Evolutionary conservation across 768 basidiomycete species (phyloP).

Genomic region (Boletus vermiculosoides): DNA sequence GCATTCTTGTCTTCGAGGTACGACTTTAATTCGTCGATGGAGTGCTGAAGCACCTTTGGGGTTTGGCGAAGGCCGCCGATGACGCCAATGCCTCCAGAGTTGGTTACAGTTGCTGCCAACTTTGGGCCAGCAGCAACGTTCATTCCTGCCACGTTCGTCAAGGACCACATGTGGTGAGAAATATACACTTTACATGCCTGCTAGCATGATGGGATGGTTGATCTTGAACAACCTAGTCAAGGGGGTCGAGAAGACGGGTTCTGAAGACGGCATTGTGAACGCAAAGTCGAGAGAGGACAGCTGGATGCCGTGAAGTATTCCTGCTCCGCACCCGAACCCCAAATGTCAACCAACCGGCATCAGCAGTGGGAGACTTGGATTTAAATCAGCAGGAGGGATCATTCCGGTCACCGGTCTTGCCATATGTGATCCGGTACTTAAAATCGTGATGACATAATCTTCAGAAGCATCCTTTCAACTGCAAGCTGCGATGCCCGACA

Average conservation of each 20-base stretch:
- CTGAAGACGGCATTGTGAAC: slow-evolving; percentile 60
- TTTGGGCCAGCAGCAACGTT: slow-evolving; percentile 84
- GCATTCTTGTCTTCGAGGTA: slow-evolving; percentile 72
- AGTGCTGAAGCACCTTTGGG: slow-evolving; percentile 64
- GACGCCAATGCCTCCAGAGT: slow-evolving; percentile 84
- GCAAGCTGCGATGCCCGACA: slow-evolving; percentile 27
- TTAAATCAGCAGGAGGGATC: not conserved
- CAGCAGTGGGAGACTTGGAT: not conserved
- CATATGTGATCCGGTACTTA: not conserved
- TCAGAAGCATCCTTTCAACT: not conserved
- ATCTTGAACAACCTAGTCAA: slow-evolving; percentile 75
- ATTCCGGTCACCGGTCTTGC: not conserved
- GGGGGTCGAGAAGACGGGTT: slow-evolving; percentile 65
- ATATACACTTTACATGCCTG: slow-evolving; percentile 40
- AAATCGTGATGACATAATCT: slow-evolving; percentile 16
- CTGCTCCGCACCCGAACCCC: not conserved
- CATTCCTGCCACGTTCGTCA: slow-evolving; percentile 44
- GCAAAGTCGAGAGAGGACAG: not conserved
- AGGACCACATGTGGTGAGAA: not conserved
- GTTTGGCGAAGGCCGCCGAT: slow-evolving; percentile 80
- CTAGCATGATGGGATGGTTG: slow-evolving; percentile 82
- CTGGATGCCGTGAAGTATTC: not conserved
- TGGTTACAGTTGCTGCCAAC: slow-evolving; percentile 89
- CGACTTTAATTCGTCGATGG: slow-evolving; percentile 71
- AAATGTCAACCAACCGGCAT: not conserved